These are phyloP conservation scores for Myxozyma neotropica DNA, from an alignment of 805 yeast species.

Conservation along the genomic window DNA sequence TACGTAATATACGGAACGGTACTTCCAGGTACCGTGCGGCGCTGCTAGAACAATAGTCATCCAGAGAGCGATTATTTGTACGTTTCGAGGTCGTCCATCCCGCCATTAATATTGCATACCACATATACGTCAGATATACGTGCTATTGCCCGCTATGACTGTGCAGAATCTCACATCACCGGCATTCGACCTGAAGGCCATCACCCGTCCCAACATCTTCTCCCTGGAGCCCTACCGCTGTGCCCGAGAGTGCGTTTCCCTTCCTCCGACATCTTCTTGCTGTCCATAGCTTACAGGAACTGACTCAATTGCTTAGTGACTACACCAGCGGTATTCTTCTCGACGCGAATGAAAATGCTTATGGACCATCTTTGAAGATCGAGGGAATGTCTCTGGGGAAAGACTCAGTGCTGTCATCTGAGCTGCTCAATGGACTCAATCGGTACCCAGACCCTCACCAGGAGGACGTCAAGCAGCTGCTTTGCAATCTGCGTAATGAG, in stretches of 20 bases:
- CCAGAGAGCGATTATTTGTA: too few species aligned
- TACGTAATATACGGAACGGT: conserved; percentile 5
- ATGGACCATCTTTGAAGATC: conserved; percentile 70
- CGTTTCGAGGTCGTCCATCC: too few species aligned
- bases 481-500: conserved; percentile 70
- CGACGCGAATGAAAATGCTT: conserved; percentile 96
- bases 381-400: background rate
- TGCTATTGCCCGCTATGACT: conserved; percentile 17
- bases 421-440: conserved; percentile 62
- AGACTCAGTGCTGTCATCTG: conserved; percentile 46
- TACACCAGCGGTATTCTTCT: conserved; percentile 82
- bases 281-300: too few species aligned
- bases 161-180: conserved; percentile 25
- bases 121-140: too few species aligned
- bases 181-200: conserved; percentile 42
- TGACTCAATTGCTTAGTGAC: conserved; percentile 49
- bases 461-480: conserved; percentile 65
- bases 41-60: background rate
- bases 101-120: too few species aligned
- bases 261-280: background rate
- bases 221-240: conserved; percentile 89
- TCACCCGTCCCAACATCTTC: conserved; percentile 84
- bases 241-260: conserved; percentile 70
- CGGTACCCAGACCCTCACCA: conserved; percentile 99
- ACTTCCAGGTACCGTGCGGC: conserved; percentile 4